A percentile compares a stretch with the other conserved stretches of the same genome.
Evolutionary conservation across 768 basidiomycete species (phyloP).

Genomic region (Termitomyces sp.): DNA sequence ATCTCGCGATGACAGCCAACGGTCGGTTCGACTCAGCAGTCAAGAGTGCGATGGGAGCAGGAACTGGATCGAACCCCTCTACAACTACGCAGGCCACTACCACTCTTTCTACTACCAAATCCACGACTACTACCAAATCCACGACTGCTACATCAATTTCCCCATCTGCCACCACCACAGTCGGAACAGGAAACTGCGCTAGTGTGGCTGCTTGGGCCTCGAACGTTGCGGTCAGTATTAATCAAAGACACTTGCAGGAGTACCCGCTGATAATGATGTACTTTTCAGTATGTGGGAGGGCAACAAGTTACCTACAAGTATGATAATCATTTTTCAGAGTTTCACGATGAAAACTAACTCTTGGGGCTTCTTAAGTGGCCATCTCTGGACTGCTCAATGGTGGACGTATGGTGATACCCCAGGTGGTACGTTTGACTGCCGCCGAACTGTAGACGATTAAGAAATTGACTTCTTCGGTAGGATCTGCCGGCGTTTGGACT

Average conservation of each 20-base stretch:
- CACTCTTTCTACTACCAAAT: neutral
- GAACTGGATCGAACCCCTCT: constrained; percentile 15
- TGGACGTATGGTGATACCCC: constrained; percentile 37
- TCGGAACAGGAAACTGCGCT: constrained; percentile 32
- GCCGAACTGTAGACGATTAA: neutral
- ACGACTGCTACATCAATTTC: constrained; percentile 11
- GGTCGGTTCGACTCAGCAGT: constrained; percentile 37
- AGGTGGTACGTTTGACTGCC: constrained; percentile 22
- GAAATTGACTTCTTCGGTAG: constrained; percentile 11
- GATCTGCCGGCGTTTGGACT: constrained; percentile 31
- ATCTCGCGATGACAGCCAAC: constrained; percentile 26
- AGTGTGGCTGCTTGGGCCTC: constrained; percentile 40
- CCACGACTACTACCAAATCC: constrained; percentile 18
- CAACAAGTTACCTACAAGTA: constrained; percentile 38
- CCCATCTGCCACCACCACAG: constrained; percentile 10
- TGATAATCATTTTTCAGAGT: constrained; percentile 11
- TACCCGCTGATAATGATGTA: neutral
- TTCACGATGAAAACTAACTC: neutral
- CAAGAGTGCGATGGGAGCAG: constrained; percentile 36
- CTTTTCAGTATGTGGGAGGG: constrained; percentile 40
- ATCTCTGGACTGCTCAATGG: constrained; percentile 49
- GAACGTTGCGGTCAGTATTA: constrained; percentile 32
- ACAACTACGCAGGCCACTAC: constrained; percentile 18
- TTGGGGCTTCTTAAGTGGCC: constrained; percentile 28
- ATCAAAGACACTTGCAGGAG: neutral